These are phyloP conservation scores for Erysimum cheiranthoides DNA, from an alignment of 345 rosid species.

Conservation along the genomic window DNA sequence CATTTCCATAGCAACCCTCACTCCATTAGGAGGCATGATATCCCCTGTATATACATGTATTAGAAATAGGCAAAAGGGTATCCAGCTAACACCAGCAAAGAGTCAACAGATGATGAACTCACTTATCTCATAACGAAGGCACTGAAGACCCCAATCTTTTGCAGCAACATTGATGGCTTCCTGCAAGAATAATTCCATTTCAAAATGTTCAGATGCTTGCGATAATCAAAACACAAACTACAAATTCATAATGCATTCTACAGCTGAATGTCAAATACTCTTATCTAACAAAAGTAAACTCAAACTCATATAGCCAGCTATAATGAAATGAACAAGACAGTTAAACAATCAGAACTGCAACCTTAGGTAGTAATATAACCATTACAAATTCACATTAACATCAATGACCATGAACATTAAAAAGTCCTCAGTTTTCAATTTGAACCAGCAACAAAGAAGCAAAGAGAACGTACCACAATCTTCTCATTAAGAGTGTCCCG, in stretches of 20 bases:
- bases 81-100: constrained; percentile 6
- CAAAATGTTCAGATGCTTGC: constrained; percentile 15
- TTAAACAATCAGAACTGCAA: constrained; percentile 27
- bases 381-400: constrained; percentile 9
- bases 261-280: neutral
- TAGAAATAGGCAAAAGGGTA: neutral
- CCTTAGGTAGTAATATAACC: constrained; percentile 8
- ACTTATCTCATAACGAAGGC: constrained; percentile 98
- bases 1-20: constrained; percentile 97
- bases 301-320: constrained; percentile 11
- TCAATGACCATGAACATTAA: constrained; percentile 3
- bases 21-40: constrained; percentile 93
- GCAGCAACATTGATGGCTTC: constrained; percentile 94
- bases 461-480: constrained; percentile 75
- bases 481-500: constrained; percentile 88
- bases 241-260: neutral
- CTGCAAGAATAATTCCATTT: constrained; percentile 49
- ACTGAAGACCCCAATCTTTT: constrained; percentile 86
- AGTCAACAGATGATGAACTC: constrained; percentile 40
- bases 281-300: neutral
- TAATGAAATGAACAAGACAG: neutral
- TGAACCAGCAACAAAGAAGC: neutral
- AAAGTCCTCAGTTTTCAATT: neutral
- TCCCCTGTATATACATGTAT: constrained; percentile 67
- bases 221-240: constrained; percentile 16